Conservation (phyloP, 495 filamentous ascomycete genomes). For the Filosporella fistucella region DNA sequence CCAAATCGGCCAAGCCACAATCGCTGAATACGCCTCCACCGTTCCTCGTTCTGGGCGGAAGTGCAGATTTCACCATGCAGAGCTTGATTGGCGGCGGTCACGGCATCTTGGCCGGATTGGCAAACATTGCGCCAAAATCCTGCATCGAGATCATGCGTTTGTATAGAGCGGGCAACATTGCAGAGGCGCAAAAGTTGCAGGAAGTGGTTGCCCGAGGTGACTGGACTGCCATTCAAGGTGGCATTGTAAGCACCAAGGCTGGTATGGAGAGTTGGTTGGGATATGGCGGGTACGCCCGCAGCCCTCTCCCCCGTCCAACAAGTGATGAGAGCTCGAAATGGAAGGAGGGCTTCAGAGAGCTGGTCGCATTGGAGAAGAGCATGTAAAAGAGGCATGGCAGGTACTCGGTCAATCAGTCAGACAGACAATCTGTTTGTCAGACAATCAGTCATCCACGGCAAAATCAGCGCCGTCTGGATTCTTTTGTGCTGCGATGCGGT, state of each 20-base stretch:
- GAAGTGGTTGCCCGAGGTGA: constrained; percentile 77
- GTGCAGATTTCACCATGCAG: constrained; percentile 84
- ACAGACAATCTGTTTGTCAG: neutral
- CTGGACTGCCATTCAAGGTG: constrained; percentile 83
- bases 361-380: constrained; percentile 60
- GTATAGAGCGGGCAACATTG: constrained; percentile 62
- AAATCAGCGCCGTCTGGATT: too few relatives aligned
- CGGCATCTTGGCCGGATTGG: constrained; percentile 80
- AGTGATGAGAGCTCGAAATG: constrained; percentile 54
- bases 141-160: constrained; percentile 69
- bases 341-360: constrained; percentile 69
- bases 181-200: constrained; percentile 73
- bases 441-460: too few relatives aligned
- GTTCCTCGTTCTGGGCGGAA: constrained; percentile 84
- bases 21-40: constrained; percentile 17
- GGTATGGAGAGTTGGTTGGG: constrained; percentile 68
- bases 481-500: too few relatives aligned
- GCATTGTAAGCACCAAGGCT: constrained; percentile 82
- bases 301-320: constrained; percentile 69
- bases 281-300: constrained; percentile 74
- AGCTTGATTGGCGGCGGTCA: constrained; percentile 79
- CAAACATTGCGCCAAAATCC: constrained; percentile 76
- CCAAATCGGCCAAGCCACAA: constrained; percentile 39
- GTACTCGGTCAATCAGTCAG: neutral
- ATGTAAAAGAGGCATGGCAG: constrained; percentile 4